Percentiles rank a stretch among this genome's conserved stretches.
Evolutionary conservation across 2,329 filamentous ascomycete genomes (phyloP).

Genomic region (Aspergillus novoparasiticus): DNA sequence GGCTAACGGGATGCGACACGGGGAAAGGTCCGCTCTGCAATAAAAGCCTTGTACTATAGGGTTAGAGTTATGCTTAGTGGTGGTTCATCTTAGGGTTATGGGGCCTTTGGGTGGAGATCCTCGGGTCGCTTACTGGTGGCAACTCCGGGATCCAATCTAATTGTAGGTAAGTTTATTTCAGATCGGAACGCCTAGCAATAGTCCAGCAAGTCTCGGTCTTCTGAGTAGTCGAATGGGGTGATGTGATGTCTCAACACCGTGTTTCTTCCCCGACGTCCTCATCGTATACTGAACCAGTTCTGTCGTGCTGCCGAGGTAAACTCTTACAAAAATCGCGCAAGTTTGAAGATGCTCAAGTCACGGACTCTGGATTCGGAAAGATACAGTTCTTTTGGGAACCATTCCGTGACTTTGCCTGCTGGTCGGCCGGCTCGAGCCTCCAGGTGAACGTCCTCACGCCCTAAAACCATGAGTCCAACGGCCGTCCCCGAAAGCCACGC

Average conservation of each 20-base stretch:
- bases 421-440: constrained; percentile 12
- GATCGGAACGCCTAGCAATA: not conserved
- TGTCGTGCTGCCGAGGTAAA: not conserved
- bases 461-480: constrained; percentile 17
- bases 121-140: constrained; percentile 6
- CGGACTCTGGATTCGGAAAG: constrained; percentile 3
- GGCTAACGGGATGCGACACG: constrained; percentile 2
- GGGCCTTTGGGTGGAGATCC: not conserved
- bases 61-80: constrained; percentile 4
- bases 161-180: not conserved
- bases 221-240: not conserved
- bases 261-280: not conserved
- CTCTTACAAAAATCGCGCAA: constrained; percentile 3
- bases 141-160: not conserved
- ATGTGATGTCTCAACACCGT: not conserved
- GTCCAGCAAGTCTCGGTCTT: not conserved
- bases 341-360: constrained; percentile 5
- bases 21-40: not conserved
- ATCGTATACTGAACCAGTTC: not conserved
- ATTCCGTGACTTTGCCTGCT: constrained; percentile 11
- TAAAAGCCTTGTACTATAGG: constrained; percentile 1
- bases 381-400: constrained; percentile 12
- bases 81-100: constrained; percentile 2
- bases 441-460: constrained; percentile 6
- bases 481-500: constrained; percentile 19